phyloP scores from a whole-genome alignment of 192 early-diverging fungal genomes.

The Backusella tarrabulga region DNA sequence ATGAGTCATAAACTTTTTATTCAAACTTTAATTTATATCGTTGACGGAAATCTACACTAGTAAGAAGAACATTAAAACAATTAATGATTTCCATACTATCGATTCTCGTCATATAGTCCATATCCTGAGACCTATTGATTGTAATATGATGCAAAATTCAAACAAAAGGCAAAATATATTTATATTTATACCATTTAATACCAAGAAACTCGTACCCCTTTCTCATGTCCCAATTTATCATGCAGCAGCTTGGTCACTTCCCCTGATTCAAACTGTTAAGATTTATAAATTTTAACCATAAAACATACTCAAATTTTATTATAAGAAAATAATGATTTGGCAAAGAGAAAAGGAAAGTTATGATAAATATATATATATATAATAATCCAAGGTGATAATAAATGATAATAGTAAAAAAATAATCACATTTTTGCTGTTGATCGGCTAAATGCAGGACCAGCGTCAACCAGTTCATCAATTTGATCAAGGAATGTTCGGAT shows the following conservation, averaged over 20 bases:
- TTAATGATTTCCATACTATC: not conserved
- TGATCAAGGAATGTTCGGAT: constrained; percentile 36
- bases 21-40: not conserved
- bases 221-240: not conserved
- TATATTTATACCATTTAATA: not conserved
- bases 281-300: not conserved
- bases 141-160: no score
- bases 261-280: not conserved
- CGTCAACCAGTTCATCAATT: constrained; percentile 36
- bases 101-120: no score
- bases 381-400: not conserved
- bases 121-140: no score
- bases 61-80: not conserved
- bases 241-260: not conserved
- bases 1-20: not conserved
- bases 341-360: constrained; percentile 5
- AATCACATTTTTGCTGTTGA: constrained; percentile 2
- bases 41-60: not conserved
- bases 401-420: not conserved
- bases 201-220: not conserved
- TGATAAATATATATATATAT: not conserved
- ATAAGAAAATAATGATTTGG: not conserved
- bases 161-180: not conserved
- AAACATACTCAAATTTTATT: not conserved
- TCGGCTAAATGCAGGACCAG: constrained; percentile 8